Evolutionary conservation across 805 yeast species (phyloP).

Genomic region (Ogataea polymorpha): DNA sequence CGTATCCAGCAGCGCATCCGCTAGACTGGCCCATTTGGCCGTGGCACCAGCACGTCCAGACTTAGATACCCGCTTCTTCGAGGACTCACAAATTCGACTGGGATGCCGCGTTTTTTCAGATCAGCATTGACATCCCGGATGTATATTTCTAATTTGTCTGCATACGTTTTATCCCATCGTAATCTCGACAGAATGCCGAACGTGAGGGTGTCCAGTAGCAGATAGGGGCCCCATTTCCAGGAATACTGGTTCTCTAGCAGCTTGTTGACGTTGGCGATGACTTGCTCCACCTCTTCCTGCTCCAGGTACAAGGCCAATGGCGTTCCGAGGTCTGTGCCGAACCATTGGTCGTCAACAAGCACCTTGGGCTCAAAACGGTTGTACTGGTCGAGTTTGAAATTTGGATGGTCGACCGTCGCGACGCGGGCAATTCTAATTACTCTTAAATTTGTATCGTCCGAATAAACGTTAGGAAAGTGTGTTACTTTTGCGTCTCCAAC

Average conservation of each 20-base stretch:
- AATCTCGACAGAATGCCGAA: slow-evolving; percentile 40
- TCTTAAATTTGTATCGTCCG: slow-evolving; percentile 41
- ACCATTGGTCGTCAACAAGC: slow-evolving; percentile 38
- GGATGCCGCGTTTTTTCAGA: slow-evolving; percentile 21
- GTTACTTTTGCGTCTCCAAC: slow-evolving; percentile 41
- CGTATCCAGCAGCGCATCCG: slow-evolving; percentile 26
- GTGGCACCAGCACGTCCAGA: slow-evolving; percentile 53
- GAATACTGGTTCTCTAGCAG: slow-evolving; percentile 38
- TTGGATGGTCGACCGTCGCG: slow-evolving; percentile 45
- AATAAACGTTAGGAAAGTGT: slow-evolving; percentile 63
- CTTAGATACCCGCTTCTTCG: slow-evolving; percentile 52
- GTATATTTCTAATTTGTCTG: slow-evolving; percentile 42
- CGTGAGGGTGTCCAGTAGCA: slow-evolving; percentile 40
- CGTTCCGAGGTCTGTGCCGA: slow-evolving; percentile 52
- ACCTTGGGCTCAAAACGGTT: slow-evolving; percentile 38
- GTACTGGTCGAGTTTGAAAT: slow-evolving; percentile 48
- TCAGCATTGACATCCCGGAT: slow-evolving; percentile 32
- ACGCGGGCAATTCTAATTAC: slow-evolving; percentile 64
- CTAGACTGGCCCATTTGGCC: slow-evolving; percentile 26
- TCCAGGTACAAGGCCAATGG: slow-evolving; percentile 42
- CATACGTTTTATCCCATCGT: slow-evolving; percentile 31
- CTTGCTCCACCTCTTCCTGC: slow-evolving; percentile 36
- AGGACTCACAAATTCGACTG: slow-evolving; percentile 47
- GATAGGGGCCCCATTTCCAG: slow-evolving; percentile 37
- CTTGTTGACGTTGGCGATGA: slow-evolving; percentile 45